These are phyloP conservation scores for Fusarium buharicum DNA, from an alignment of 2,329 filamentous ascomycete genomes.

Conservation along the genomic window DNA sequence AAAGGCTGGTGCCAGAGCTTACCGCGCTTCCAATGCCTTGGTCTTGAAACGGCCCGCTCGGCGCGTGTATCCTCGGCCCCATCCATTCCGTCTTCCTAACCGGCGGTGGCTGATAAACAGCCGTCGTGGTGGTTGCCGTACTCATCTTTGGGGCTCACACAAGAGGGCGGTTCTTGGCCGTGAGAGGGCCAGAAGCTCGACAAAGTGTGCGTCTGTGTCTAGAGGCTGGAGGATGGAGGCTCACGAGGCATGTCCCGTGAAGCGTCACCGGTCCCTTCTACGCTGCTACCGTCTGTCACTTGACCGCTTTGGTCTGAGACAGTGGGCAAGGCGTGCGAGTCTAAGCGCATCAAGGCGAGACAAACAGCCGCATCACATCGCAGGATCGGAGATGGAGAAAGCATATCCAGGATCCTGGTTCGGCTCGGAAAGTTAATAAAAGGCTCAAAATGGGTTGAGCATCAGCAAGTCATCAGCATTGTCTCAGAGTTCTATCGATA, in stretches of 20 bases:
- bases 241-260: constrained; percentile 36
- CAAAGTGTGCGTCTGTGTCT: background rate
- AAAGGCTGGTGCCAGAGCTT: constrained; percentile 24
- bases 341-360: constrained; percentile 18
- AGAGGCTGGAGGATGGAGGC: constrained; percentile 26
- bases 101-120: constrained; percentile 23
- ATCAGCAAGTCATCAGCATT: constrained; percentile 34
- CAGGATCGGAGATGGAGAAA: constrained; percentile 18
- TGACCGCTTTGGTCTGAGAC: constrained; percentile 37
- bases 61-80: constrained; percentile 41
- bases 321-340: constrained; percentile 19
- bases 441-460: background rate
- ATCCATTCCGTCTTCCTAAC: constrained; percentile 25
- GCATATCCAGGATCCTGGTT: constrained; percentile 11
- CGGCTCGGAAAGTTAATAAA: constrained; percentile 17
- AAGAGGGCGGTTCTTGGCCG: constrained; percentile 24
- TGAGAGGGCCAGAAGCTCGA: constrained; percentile 23
- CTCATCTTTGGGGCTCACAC: constrained; percentile 3
- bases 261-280: constrained; percentile 19
- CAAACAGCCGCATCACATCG: constrained; percentile 12
- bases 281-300: constrained; percentile 23
- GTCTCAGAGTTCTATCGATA: constrained; percentile 21
- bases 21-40: constrained; percentile 26
- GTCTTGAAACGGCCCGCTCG: constrained; percentile 46
- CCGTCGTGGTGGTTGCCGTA: constrained; percentile 21